These are phyloP conservation scores for Jatropha multifida DNA, from an alignment of 441 rosid species.

Conservation along the genomic window DNA sequence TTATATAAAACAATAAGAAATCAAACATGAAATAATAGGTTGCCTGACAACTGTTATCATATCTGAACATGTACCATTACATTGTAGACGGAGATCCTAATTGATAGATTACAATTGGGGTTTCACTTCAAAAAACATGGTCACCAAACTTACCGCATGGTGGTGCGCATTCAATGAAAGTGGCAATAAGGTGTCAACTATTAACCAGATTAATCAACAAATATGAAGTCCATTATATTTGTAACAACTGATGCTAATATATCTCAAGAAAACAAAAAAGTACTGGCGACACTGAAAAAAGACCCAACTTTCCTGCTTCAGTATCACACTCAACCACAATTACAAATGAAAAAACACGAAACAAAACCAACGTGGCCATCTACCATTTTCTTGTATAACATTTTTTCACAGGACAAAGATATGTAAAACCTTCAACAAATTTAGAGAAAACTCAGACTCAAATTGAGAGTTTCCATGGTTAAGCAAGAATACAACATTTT, in stretches of 20 bases:
- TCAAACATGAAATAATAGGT: not conserved
- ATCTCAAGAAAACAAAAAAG: not conserved
- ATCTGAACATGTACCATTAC: not conserved
- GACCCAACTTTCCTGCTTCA: not conserved
- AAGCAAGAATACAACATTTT: not conserved
- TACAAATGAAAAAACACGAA: not conserved
- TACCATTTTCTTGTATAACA: not conserved
- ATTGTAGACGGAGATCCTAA: not conserved
- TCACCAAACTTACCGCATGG: not conserved
- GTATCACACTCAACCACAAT: not conserved
- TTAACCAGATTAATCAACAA: not conserved
- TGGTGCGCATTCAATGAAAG: not conserved
- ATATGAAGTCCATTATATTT: not conserved
- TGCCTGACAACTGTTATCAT: not conserved
- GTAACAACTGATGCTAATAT: not conserved
- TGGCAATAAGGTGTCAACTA: not conserved
- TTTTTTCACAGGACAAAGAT: not conserved
- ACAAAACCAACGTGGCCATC: not conserved
- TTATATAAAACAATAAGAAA: not conserved
- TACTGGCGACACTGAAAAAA: not conserved
- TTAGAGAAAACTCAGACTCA: not conserved
- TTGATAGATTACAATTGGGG: not conserved
- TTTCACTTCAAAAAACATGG: not conserved
- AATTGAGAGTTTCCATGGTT: not conserved
- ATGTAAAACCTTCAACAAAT: constrained; percentile 2